A percentile compares a stretch with the other conserved stretches of the same genome.
phyloP scores from a whole-genome alignment of 176 grass and related monocot species.

The Oryza glaberrima region DNA sequence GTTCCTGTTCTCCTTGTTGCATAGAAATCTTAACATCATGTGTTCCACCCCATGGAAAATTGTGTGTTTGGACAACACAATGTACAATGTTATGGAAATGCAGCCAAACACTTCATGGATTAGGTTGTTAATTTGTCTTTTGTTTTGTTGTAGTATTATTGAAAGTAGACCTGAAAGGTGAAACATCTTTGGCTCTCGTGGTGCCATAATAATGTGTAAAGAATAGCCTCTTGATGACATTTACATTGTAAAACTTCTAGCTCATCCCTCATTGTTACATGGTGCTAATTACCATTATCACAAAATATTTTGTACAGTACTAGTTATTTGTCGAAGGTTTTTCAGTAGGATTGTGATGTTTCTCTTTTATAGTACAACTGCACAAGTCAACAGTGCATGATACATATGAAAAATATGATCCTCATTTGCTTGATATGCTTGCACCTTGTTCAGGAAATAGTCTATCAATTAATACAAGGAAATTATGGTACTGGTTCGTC shows the following conservation, averaged over 20 bases:
- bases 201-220: neutral
- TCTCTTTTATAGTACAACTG: neutral
- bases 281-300: constrained; percentile 9
- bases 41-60: neutral
- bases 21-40: neutral
- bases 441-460: constrained; percentile 62
- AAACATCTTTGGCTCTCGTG: neutral
- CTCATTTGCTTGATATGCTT: constrained; percentile 26
- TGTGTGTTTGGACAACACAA: constrained; percentile 3
- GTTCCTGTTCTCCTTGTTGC: neutral
- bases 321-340: neutral
- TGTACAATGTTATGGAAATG: constrained; percentile 2
- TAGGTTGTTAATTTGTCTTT: neutral
- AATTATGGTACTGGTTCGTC: constrained; percentile 38
- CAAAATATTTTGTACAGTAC: neutral
- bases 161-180: neutral
- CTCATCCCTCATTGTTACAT: neutral
- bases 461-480: constrained; percentile 71
- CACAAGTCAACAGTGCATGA: neutral
- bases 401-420: constrained; percentile 1
- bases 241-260: neutral
- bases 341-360: neutral
- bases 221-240: neutral
- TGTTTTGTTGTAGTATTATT: neutral
- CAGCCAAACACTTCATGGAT: neutral